Evolutionary conservation across 2,329 filamentous ascomycete species (phyloP).

Genomic region (Talaromyces sp.): DNA sequence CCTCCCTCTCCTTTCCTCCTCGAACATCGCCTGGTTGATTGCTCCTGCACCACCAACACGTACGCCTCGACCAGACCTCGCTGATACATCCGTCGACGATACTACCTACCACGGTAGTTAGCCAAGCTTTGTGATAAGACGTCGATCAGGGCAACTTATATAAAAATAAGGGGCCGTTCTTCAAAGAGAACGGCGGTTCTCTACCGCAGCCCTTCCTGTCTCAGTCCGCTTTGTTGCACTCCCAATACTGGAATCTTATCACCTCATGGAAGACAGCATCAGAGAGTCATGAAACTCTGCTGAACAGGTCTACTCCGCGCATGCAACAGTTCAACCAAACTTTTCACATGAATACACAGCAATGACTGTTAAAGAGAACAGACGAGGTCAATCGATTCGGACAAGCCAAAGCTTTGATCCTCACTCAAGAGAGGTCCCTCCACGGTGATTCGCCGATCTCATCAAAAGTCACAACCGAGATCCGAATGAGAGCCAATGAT

Average conservation of each 20-base stretch:
- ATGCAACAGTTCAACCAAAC: conserved; percentile 8
- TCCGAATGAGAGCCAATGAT: conserved; percentile 15
- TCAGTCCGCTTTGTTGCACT: neutral
- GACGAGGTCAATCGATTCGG: conserved; percentile 45
- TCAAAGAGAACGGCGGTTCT: conserved; percentile 29
- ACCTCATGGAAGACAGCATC: conserved; percentile 6
- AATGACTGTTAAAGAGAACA: conserved; percentile 17
- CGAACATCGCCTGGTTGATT: neutral
- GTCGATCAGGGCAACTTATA: conserved; percentile 34
- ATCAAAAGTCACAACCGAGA: neutral
- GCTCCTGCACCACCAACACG: neutral
- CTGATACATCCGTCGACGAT: neutral
- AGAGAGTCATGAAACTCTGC: neutral
- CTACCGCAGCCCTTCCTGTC: conserved; percentile 15
- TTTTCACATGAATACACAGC: conserved; percentile 3
- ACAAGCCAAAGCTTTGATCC: conserved; percentile 94
- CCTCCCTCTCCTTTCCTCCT: neutral
- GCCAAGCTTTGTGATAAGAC: conserved; percentile 18
- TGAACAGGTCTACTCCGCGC: conserved; percentile 11
- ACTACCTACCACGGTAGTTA: conserved; percentile 30
- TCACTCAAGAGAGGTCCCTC: conserved; percentile 85
- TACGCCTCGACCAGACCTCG: neutral
- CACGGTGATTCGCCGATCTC: conserved; percentile 13
- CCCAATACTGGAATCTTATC: neutral
- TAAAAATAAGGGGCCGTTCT: conserved; percentile 35